Evolutionary conservation across 106 monocot species (phyloP).

Genomic region (Phalaenopsis aphrodite): DNA sequence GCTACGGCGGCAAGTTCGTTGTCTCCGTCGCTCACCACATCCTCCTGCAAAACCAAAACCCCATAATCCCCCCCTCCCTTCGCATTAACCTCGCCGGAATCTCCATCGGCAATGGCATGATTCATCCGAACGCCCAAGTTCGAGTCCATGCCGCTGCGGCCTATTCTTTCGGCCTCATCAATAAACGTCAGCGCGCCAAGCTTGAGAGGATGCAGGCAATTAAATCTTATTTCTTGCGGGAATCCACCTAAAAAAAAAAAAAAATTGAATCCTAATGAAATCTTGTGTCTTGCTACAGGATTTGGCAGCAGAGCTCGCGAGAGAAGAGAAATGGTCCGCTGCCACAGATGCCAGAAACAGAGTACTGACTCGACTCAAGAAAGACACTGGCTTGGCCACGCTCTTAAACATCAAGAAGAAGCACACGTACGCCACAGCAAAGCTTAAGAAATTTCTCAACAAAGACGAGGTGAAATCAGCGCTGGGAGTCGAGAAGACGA

Average conservation of each 20-base stretch:
- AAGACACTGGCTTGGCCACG: conserved; percentile 59
- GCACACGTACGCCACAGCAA: conserved; percentile 27
- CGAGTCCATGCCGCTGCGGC: conserved; percentile 53
- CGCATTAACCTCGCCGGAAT: conserved; percentile 59
- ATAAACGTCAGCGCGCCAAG: conserved; percentile 26
- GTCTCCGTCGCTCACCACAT: conserved; percentile 52
- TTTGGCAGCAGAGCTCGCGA: conserved; percentile 26
- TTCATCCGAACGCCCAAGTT: conserved; percentile 66
- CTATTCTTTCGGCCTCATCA: conserved; percentile 62
- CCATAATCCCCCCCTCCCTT: background rate
- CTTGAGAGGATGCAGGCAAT: conserved; percentile 20
- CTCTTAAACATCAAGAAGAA: conserved; percentile 45
- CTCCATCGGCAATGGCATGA: conserved; percentile 80
- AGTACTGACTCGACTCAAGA: conserved; percentile 32
- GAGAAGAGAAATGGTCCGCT: conserved; percentile 34
- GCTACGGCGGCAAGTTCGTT: conserved; percentile 89
- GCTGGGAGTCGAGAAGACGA: conserved; percentile 21
- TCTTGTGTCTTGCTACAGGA: conserved; percentile 22
- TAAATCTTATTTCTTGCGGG: too few species aligned
- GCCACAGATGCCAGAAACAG: conserved; percentile 41
- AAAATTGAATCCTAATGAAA: too few species aligned
- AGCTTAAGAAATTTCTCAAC: conserved; percentile 29
- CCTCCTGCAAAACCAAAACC: conserved; percentile 35
- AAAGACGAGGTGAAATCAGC: conserved; percentile 34
- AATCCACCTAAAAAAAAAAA: too few species aligned